phyloP scores from a whole-genome alignment of 116 monocot genomes.

The Iris pallida region DNA sequence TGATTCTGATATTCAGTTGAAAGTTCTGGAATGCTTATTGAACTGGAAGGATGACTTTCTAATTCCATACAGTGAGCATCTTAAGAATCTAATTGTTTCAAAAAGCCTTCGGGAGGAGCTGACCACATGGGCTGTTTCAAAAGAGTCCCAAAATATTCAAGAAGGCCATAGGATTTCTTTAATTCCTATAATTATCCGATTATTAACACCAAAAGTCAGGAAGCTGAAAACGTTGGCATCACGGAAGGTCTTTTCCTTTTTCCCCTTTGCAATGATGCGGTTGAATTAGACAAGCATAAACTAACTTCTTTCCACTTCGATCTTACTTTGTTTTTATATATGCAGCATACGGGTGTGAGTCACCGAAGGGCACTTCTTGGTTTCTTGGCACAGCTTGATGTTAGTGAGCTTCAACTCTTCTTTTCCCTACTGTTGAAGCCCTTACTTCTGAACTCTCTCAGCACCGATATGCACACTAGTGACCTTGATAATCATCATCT shows the following conservation, averaged over 20 bases:
- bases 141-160: conserved; percentile 55
- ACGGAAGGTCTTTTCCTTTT: conserved; percentile 51
- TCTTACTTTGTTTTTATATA: conserved; percentile 1
- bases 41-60: conserved; percentile 91
- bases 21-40: conserved; percentile 79
- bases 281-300: not conserved
- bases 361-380: conserved; percentile 71
- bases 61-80: conserved; percentile 62
- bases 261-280: not conserved
- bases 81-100: conserved; percentile 50
- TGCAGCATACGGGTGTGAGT: conserved; percentile 73
- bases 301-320: not conserved
- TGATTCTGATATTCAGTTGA: conserved; percentile 70
- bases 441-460: conserved; percentile 26
- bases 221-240: conserved; percentile 63
- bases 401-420: conserved; percentile 69
- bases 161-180: conserved; percentile 58
- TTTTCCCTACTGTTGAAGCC: conserved; percentile 65
- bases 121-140: conserved; percentile 71
- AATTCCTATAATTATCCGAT: conserved; percentile 67
- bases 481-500: not conserved
- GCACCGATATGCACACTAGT: conserved; percentile 7
- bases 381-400: conserved; percentile 76
- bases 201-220: conserved; percentile 80
- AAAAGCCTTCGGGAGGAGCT: conserved; percentile 79